Percentiles rank a stretch among this genome's conserved stretches.
Evolutionary conservation across 208 protist genomes (phyloP).

Genomic region (Acanthamoeba sp.): DNA sequence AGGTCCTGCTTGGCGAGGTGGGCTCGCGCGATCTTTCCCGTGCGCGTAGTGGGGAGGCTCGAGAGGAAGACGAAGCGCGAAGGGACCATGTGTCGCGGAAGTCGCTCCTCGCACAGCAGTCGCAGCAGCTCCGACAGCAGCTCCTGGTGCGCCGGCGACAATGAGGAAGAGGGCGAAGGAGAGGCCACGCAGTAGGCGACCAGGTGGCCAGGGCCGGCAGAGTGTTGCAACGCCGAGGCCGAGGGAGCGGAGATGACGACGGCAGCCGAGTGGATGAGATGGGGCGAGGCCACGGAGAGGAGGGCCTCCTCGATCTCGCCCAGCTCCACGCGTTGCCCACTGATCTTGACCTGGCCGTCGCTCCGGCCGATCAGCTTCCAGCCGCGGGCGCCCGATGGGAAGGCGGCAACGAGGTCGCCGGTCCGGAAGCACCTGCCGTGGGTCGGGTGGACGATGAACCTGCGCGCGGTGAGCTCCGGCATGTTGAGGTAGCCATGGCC

Average conservation of each 20-base stretch:
- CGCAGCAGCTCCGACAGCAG: conserved; percentile 59
- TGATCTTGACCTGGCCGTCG: conserved; percentile 68
- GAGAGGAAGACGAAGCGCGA: conserved; percentile 9
- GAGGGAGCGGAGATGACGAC: background rate
- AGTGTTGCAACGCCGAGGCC: background rate
- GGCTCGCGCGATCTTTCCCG: conserved; percentile 42
- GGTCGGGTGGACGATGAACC: conserved; percentile 32
- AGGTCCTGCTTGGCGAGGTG: conserved; percentile 24
- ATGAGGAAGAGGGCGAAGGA: background rate
- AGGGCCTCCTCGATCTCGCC: conserved; percentile 72
- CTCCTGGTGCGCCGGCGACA: background rate
- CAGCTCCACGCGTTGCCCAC: conserved; percentile 61
- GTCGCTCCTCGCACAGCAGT: conserved; percentile 14
- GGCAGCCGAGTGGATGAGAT: conserved; percentile 5
- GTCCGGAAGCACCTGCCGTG: conserved; percentile 66
- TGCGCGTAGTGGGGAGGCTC: background rate
- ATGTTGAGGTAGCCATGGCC: conserved; percentile 55
- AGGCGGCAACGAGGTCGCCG: conserved; percentile 41
- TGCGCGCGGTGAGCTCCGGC: conserved; percentile 38
- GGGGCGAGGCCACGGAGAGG: conserved; percentile 10
- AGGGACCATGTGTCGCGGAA: conserved; percentile 70
- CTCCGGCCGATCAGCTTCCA: conserved; percentile 52
- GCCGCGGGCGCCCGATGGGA: conserved; percentile 3
- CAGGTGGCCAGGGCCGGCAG: background rate
- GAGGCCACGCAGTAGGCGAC: conserved; percentile 55